phyloP scores from a whole-genome alignment of 805 yeast species.

The Kregervanrija fluxuum region DNA sequence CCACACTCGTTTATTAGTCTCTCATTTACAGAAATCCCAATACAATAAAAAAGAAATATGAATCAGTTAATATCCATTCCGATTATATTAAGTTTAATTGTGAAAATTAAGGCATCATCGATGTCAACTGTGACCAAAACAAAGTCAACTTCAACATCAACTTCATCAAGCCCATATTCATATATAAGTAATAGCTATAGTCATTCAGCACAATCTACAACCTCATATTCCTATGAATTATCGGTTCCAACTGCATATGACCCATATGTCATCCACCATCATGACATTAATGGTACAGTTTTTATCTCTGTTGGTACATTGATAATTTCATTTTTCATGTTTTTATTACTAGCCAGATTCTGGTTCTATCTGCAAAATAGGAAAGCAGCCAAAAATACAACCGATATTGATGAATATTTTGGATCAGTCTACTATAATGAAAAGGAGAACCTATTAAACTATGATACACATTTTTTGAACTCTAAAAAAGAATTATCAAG shows the following conservation, averaged over 20 bases:
- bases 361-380: slow-evolving; percentile 22
- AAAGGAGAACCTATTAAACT: slow-evolving; percentile 2
- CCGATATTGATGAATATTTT: slow-evolving; percentile 14
- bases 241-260: slow-evolving; percentile 16
- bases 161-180: no score
- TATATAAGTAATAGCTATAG: no score
- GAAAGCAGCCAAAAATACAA: slow-evolving; percentile 11
- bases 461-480: slow-evolving; percentile 10
- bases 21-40: no score
- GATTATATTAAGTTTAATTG: no score
- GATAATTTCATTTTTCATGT: slow-evolving; percentile 17
- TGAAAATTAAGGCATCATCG: no score
- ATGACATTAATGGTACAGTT: slow-evolving; percentile 31
- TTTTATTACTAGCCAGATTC: slow-evolving; percentile 18
- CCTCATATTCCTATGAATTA: slow-evolving; percentile 14
- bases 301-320: slow-evolving; percentile 37
- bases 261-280: slow-evolving; percentile 27
- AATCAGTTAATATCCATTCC: no score
- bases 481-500: slow-evolving; percentile 7
- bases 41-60: no score
- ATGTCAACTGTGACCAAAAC: no score
- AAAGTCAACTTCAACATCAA: no score
- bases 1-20: no score
- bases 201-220: no score
- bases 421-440: slow-evolving; percentile 10